Percentiles rank a stretch among this genome's conserved stretches.
Conservation (phyloP, 352 stramenopile genomes). For the Globisporangium splendens region DNA sequence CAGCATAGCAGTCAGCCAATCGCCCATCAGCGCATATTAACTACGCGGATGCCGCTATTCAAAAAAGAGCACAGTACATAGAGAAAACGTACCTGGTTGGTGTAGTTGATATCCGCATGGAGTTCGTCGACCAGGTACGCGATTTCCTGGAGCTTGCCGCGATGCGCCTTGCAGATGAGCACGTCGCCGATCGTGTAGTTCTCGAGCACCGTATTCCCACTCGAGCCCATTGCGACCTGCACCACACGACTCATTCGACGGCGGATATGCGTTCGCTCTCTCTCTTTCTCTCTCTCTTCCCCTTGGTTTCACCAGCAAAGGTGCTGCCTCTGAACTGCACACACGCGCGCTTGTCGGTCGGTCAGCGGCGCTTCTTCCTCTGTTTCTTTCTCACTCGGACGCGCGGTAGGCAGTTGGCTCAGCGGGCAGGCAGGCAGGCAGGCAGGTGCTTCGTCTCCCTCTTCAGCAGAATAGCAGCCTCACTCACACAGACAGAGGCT, state of each 20-base stretch:
- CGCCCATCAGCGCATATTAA: not conserved
- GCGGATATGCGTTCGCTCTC: constrained; percentile 2
- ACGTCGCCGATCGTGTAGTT: constrained; percentile 85
- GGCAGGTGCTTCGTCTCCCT: too few species aligned
- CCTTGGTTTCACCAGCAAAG: too few species aligned
- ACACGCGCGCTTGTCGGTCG: too few species aligned
- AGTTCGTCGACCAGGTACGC: constrained; percentile 71
- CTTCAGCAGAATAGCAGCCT: too few species aligned
- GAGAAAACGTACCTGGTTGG: constrained; percentile 58
- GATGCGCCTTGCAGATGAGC: constrained; percentile 82
- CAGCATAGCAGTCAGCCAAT: not conserved
- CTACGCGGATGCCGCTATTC: not conserved
- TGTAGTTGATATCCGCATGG: constrained; percentile 81
- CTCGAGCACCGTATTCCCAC: constrained; percentile 47
- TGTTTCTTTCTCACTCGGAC: too few species aligned
- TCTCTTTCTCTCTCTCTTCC: too few species aligned
- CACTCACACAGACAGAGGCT: too few species aligned
- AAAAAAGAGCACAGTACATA: not conserved
- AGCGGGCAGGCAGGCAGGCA: too few species aligned
- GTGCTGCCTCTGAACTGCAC: too few species aligned
- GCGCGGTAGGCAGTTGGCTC: too few species aligned
- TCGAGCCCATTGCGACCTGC: constrained; percentile 54
- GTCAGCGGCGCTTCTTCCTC: too few species aligned
- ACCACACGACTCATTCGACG: constrained; percentile 58
- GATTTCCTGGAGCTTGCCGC: constrained; percentile 79